These are phyloP conservation scores for Stellera chamaejasme DNA, from an alignment of 345 rosid species.

Conservation along the genomic window DNA sequence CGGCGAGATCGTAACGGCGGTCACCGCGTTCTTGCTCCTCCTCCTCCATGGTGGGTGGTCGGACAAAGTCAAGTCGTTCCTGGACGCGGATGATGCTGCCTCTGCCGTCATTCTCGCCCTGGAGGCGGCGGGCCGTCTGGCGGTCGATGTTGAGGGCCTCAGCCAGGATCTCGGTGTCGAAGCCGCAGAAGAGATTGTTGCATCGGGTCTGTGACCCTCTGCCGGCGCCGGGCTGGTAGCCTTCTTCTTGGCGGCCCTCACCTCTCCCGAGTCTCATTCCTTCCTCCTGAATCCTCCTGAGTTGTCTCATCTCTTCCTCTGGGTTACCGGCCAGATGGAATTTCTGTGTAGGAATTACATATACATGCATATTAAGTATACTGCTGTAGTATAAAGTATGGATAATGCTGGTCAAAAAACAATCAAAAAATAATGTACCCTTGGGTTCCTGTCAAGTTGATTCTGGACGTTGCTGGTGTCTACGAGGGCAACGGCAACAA, in stretches of 20 bases:
- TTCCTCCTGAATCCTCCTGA: conserved; percentile 3
- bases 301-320: conserved; percentile 22
- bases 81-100: conserved; percentile 56
- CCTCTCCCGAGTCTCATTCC: conserved; percentile 12
- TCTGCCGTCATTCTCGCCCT: conserved; percentile 30
- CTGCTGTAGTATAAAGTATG: no score
- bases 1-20: conserved; percentile 1
- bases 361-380: no score
- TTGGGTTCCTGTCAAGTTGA: conserved; percentile 61
- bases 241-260: conserved; percentile 2
- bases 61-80: conserved; percentile 34
- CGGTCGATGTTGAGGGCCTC: conserved; percentile 48
- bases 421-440: conserved; percentile 25
- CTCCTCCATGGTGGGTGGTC: conserved; percentile 31
- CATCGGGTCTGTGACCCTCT: conserved; percentile 17
- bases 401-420: background rate
- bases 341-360: conserved; percentile 18
- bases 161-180: conserved; percentile 43
- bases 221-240: background rate
- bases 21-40: conserved; percentile 22
- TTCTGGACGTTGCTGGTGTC: conserved; percentile 33
- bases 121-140: conserved; percentile 36
- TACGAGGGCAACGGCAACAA: conserved; percentile 26
- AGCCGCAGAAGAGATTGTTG: conserved; percentile 42
- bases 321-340: conserved; percentile 75